Conservation (phyloP, 139 green algal species). For the Penium margaritaceum region DNA sequence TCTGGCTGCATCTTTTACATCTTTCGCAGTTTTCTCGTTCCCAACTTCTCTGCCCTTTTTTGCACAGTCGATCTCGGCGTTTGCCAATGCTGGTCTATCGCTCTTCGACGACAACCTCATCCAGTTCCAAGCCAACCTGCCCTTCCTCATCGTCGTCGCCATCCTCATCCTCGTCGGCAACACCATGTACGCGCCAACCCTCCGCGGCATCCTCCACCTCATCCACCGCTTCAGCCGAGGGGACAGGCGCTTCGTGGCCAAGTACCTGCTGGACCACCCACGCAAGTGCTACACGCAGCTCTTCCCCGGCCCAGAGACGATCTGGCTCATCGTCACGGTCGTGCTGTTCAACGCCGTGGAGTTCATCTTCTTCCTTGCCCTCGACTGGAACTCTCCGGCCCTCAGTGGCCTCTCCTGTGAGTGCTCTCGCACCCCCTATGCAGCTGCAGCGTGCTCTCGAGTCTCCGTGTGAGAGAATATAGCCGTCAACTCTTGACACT, state of each 20-base stretch:
- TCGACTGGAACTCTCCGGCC: constrained; percentile 26
- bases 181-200: constrained; percentile 20
- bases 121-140: not conserved
- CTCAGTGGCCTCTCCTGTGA: constrained; percentile 18
- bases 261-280: constrained; percentile 22
- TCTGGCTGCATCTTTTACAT: too few species aligned
- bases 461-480: too few species aligned
- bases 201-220: constrained; percentile 13
- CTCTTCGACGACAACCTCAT: constrained; percentile 26
- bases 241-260: too few species aligned
- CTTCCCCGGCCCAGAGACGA: constrained; percentile 18
- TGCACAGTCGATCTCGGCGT: constrained; percentile 28
- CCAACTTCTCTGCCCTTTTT: too few species aligned
- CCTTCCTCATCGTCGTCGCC: not conserved
- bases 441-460: too few species aligned
- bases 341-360: constrained; percentile 21
- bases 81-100: constrained; percentile 22
- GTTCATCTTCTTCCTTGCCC: constrained; percentile 31
- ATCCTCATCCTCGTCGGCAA: constrained; percentile 35
- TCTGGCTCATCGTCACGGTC: constrained; percentile 24
- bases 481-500: too few species aligned
- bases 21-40: too few species aligned
- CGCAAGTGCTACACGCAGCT: constrained; percentile 32
- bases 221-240: constrained; percentile 6
- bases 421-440: too few species aligned